Evolutionary conservation across 2,329 filamentous ascomycete genomes (phyloP), one percentile per base, ranked within the genome.

Genomic region (Fusarium odoratissimum): DNA sequence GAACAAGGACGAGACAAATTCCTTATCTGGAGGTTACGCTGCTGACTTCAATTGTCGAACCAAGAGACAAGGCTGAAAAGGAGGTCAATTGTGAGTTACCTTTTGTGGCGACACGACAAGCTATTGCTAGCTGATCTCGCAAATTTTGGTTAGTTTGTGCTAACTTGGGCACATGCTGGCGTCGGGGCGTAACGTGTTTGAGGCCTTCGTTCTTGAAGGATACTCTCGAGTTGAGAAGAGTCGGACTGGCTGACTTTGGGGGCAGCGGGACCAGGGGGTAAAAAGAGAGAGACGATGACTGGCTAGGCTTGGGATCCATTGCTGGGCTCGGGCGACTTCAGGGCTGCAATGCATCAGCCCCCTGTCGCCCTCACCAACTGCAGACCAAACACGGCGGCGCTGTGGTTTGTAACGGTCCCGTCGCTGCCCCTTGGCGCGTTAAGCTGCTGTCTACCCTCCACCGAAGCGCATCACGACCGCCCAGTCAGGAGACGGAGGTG

Each of bases 391-490:
- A 51, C 56, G 48, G 48, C 69, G 69, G 61, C 64, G 70, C 42
- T 67, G 57, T 73, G 58, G 70, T 73, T 73, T 73, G 58, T 56
- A 73, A 73, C 71, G 66, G 71, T 62, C 57, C 71, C 66, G 71
- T 66, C 61, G 60, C 60, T 71, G 45, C 62, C 71, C 71, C 54
- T 73, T 71, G 60, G 69, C 70, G 70, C 65, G 70, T 72, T 67
- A 71, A 72, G 70, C 67, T 54, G 63, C 45, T 72, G 69, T 65
- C 64, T 61, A 14, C 30, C 59, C 56, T 60, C 52, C 64, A 58
- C 67, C 33, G 31, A 56, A 66, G 52, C 57, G 60, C 57, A 69
- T 57, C 51, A 69, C 28, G 70, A 37, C 51, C 51, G 49, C 60
- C 70, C 70, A 73, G 56, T 73, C 66, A 69, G 69, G 69, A 65